These are phyloP conservation scores for Amniculicola lignicola DNA, from an alignment of 495 filamentous ascomycete species.

Conservation along the genomic window DNA sequence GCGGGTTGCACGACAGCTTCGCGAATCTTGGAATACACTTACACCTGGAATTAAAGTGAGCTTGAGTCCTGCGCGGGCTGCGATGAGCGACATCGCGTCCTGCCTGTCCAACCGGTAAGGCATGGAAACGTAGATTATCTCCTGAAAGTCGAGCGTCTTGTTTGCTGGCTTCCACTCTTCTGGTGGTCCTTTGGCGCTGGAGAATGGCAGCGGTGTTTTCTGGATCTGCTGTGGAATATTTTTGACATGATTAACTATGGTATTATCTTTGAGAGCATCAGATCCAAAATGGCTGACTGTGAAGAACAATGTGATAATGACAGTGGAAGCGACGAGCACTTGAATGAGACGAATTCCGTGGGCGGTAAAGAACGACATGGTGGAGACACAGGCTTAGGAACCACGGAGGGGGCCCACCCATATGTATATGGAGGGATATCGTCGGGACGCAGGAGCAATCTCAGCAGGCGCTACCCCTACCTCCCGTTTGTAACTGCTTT, in stretches of 20 bases:
- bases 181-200: background rate
- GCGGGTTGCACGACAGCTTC: too few species aligned
- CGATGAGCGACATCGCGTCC: slow-evolving; percentile 43
- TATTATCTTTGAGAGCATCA: background rate
- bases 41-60: slow-evolving; percentile 44
- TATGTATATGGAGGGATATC: too few species aligned
- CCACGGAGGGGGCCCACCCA: slow-evolving; percentile 1
- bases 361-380: slow-evolving; percentile 20
- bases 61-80: slow-evolving; percentile 38
- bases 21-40: slow-evolving; percentile 8
- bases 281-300: slow-evolving; percentile 14
- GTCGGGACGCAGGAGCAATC: too few species aligned
- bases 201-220: slow-evolving; percentile 4
- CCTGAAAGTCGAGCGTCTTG: slow-evolving; percentile 28
- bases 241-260: background rate
- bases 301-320: slow-evolving; percentile 23
- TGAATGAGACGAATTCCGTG: slow-evolving; percentile 23
- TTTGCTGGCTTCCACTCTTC: slow-evolving; percentile 19
- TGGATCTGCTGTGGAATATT: background rate
- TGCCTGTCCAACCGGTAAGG: slow-evolving; percentile 41
- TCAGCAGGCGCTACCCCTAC: too few species aligned
- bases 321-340: slow-evolving; percentile 14
- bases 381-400: background rate
- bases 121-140: slow-evolving; percentile 29
- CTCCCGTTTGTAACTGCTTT: too few species aligned